Conservation (phyloP, 495 filamentous ascomycete genomes). For the Hypoxylon crocopeplum region DNA sequence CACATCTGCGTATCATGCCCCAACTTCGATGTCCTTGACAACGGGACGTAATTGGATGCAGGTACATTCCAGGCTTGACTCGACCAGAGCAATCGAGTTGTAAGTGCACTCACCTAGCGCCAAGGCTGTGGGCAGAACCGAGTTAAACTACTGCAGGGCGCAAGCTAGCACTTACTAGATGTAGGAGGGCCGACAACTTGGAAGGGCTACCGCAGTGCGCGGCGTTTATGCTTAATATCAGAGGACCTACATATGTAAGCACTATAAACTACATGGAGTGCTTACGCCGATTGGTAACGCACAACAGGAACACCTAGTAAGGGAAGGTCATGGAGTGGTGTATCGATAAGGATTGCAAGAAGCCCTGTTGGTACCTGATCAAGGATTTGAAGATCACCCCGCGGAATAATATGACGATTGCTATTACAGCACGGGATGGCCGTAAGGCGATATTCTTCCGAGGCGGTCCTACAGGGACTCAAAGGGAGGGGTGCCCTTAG, state of each 20-base stretch:
- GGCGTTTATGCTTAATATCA: too few species aligned
- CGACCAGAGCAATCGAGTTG: neutral
- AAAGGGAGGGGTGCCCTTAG: neutral
- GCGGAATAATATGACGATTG: constrained; percentile 25
- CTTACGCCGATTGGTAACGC: too few species aligned
- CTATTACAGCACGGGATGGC: constrained; percentile 20
- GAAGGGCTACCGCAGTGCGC: too few species aligned
- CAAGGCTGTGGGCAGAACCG: constrained; percentile 17
- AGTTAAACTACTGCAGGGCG: too few species aligned
- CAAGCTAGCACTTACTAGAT: too few species aligned
- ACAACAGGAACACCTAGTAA: too few species aligned
- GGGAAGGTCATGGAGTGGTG: too few species aligned
- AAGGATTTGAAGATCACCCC: constrained; percentile 27
- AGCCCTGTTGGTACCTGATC: constrained; percentile 18
- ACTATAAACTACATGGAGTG: too few species aligned
- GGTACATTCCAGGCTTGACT: constrained; percentile 24
- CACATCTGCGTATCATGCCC: too few species aligned
- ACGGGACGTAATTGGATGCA: constrained; percentile 13
- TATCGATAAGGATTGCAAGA: constrained; percentile 28
- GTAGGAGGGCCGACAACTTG: too few species aligned
- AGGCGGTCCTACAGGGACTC: neutral
- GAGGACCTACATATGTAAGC: too few species aligned
- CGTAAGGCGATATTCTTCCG: constrained; percentile 1
- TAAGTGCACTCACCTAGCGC: constrained; percentile 7
- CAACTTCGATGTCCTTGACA: too few species aligned